Base-by-base conservation (phyloP, 2,329 filamentous ascomycete genomes). In the Trichoderma koningii region DNA sequence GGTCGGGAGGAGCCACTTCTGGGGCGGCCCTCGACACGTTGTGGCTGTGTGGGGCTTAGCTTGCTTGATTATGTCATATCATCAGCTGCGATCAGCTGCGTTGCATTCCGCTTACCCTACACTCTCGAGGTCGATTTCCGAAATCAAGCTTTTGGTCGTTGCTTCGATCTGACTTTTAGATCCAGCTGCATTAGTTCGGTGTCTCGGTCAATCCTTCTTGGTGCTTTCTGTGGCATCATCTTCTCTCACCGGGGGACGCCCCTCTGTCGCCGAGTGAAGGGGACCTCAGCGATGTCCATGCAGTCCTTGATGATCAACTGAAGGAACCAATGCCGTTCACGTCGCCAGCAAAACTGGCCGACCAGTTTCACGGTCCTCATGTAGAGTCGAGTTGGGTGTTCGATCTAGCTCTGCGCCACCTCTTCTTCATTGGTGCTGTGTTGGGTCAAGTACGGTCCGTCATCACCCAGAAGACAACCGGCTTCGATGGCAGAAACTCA, bases 11-110 rank as follows among this genome's bases (percentile, higher is more conserved):
- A 14, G n/a, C 15, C 44, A n/a, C 45, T 21, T 23, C 9, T 34
- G 59, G 26, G 60, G 12, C 60, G 50, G 60, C 28, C 47, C 38
- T 60, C 30, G 17, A 26, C 59, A 23, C 60, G 41, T 21, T 53
- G 50, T 63, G 60, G 60, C 50, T 55, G 60, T 38, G 60, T 63
- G 60, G 60, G 60, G 50, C 60, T 55, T 17, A 19, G 48, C 48
- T 52, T 26, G 9, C 4, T 52, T 17, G 9, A n/a, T 52, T 52
- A 52, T 30, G 50, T 52, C 21, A 52, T 30, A 9, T 26, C 45
- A 19, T 30, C 30, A 23, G n/a, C 21, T 28, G n/a, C 34, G 56
- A 60, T 51, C 28, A 28, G 26, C 19, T 50, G n/a, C 55, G 28
- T 48, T 34, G 30, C 34, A 14, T 38, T 5, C 34, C 34, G 21